A percentile compares a stretch with the other conserved stretches of the same genome.
Conservation (phyloP, 73 alveolate species). For the Tetrahymena malaccensis region DNA sequence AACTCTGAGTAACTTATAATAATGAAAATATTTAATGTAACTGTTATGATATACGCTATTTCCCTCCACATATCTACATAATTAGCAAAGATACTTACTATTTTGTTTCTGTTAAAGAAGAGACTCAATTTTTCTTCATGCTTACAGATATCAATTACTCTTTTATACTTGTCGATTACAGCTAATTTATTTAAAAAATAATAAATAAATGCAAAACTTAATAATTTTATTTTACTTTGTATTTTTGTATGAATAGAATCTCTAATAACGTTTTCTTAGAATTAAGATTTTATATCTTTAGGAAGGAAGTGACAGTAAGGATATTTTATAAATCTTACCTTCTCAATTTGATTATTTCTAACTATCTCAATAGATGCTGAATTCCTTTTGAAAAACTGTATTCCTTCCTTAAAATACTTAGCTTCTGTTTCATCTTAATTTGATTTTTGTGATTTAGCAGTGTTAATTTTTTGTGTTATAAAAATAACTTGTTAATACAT, state of each 20-base stretch:
- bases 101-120: slow-evolving; percentile 22
- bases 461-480: background rate
- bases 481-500: background rate
- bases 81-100: slow-evolving; percentile 44
- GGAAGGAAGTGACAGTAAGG: slow-evolving; percentile 42
- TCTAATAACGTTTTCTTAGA: slow-evolving; percentile 50
- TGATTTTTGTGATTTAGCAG: background rate
- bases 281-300: slow-evolving; percentile 30
- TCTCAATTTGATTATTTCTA: slow-evolving; percentile 9
- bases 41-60: slow-evolving; percentile 31
- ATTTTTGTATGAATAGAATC: slow-evolving; percentile 46
- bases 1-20: slow-evolving; percentile 27
- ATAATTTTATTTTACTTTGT: background rate
- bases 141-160: slow-evolving; percentile 31
- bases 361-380: slow-evolving; percentile 49
- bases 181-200: background rate
- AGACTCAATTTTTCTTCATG: slow-evolving; percentile 32
- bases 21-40: slow-evolving; percentile 31
- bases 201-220: background rate
- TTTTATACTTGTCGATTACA: slow-evolving; percentile 17
- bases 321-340: slow-evolving; percentile 27
- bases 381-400: slow-evolving; percentile 5
- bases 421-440: background rate
- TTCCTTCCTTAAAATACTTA: slow-evolving; percentile 15
- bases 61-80: slow-evolving; percentile 50